A percentile compares a stretch with the other conserved stretches of the same genome.
Conservation (phyloP, 2,329 filamentous ascomycete genomes). For the Pseudogymnoascus sp. region DNA sequence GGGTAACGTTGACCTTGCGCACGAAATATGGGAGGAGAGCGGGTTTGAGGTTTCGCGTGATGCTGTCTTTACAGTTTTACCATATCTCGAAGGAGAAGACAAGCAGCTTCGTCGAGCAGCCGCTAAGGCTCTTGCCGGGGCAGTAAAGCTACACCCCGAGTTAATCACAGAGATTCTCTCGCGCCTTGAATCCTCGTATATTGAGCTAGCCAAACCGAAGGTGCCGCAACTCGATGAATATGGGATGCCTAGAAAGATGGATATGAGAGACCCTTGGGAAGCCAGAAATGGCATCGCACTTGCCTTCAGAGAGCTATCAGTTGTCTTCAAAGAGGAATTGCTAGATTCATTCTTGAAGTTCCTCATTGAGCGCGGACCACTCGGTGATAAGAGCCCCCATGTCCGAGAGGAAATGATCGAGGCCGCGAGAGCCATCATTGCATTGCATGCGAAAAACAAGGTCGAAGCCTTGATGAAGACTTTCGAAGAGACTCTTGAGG, state of each 20-base stretch:
- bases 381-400: conserved; percentile 71
- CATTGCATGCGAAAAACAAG: conserved; percentile 69
- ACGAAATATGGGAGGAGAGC: conserved; percentile 93
- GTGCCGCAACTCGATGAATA: conserved; percentile 83
- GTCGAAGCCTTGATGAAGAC: conserved; percentile 88
- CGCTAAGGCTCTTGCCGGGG: conserved; percentile 72
- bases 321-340: conserved; percentile 58
- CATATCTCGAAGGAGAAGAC: conserved; percentile 75
- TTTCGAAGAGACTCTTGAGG: conserved; percentile 82
- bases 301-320: conserved; percentile 75
- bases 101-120: conserved; percentile 76
- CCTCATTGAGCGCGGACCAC: conserved; percentile 74
- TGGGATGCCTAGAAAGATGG: conserved; percentile 87
- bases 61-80: conserved; percentile 60
- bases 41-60: conserved; percentile 62
- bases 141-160: conserved; percentile 53
- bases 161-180: conserved; percentile 56
- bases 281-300: conserved; percentile 80
- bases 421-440: conserved; percentile 74
- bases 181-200: conserved; percentile 63
- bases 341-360: conserved; percentile 77
- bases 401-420: conserved; percentile 91
- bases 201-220: conserved; percentile 72
- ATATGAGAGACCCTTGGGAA: conserved; percentile 86
- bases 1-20: conserved; percentile 77